Percentiles rank a stretch among this genome's conserved stretches.
These are phyloP conservation scores for Yarrowia osloensis DNA, from an alignment of 805 yeast species.

Conservation along the genomic window DNA sequence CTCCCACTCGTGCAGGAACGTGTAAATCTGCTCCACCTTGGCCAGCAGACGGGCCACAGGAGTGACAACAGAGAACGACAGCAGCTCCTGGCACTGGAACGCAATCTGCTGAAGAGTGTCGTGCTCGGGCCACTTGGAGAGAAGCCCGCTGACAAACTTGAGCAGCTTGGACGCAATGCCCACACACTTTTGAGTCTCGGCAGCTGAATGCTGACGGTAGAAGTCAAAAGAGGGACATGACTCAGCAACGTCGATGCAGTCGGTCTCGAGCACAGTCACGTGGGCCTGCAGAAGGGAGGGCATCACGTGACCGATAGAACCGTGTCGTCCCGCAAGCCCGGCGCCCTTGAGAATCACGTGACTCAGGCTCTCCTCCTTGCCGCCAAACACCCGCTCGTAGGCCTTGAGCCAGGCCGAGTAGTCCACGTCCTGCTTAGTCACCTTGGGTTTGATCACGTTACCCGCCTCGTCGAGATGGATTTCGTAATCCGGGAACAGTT, in stretches of 20 bases:
- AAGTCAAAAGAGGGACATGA: conserved; percentile 51
- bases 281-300: conserved; percentile 5
- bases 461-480: conserved; percentile 17
- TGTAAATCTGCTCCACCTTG: conserved; percentile 83
- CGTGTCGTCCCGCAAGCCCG: not conserved
- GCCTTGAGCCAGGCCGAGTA: conserved; percentile 8
- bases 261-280: conserved; percentile 2
- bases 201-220: conserved; percentile 62
- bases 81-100: conserved; percentile 65
- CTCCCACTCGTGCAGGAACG: conserved; percentile 88
- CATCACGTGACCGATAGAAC: not conserved
- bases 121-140: conserved; percentile 90
- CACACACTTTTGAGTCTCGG: conserved; percentile 64
- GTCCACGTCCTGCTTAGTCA: conserved; percentile 16
- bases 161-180: conserved; percentile 49
- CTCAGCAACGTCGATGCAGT: not conserved
- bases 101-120: conserved; percentile 74
- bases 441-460: conserved; percentile 22
- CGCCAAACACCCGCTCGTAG: conserved; percentile 2
- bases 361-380: not conserved
- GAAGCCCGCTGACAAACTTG: conserved; percentile 50
- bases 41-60: conserved; percentile 78
- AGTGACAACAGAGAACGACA: conserved; percentile 59
- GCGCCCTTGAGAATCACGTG: conserved; percentile 7
- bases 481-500: conserved; percentile 86